Percentiles rank a stretch among this genome's conserved stretches.
phyloP scores from a whole-genome alignment of 148 eudicot species.

The Camellia sinensis region DNA sequence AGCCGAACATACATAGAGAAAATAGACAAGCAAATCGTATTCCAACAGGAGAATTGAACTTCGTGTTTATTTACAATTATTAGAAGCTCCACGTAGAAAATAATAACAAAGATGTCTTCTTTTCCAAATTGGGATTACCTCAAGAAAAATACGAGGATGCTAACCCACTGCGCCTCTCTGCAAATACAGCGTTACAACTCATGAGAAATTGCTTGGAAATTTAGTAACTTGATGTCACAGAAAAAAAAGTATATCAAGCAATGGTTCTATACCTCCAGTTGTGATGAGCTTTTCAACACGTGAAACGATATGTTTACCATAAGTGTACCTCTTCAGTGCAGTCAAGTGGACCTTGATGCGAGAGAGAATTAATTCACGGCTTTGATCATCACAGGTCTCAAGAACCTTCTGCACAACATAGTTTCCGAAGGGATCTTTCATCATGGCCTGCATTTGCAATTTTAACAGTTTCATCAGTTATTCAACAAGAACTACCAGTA shows the following conservation, averaged over 20 bases:
- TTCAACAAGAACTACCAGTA: neutral
- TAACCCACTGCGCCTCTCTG: constrained; percentile 33
- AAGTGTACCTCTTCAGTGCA: constrained; percentile 50
- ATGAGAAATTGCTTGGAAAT: neutral
- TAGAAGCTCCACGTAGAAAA: constrained; percentile 1
- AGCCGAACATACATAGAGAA: neutral
- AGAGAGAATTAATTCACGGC: constrained; percentile 49
- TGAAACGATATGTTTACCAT: constrained; percentile 57
- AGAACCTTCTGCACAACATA: constrained; percentile 62
- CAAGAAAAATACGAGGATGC: constrained; percentile 20
- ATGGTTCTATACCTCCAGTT: constrained; percentile 36
- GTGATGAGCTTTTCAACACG: constrained; percentile 64
- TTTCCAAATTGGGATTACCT: constrained; percentile 1
- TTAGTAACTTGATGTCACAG: neutral
- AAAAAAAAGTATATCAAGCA: neutral
- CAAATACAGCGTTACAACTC: neutral
- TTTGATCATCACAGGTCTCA: constrained; percentile 51
- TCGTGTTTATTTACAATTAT: constrained; percentile 5
- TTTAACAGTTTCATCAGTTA: neutral
- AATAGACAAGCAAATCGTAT: constrained; percentile 7
- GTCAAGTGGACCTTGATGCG: constrained; percentile 52
- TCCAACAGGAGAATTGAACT: neutral
- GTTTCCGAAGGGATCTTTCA: constrained; percentile 65
- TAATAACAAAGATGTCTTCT: neutral
- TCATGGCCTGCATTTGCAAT: constrained; percentile 46